Percentiles rank a stretch among this genome's conserved stretches.
Evolutionary conservation across 2,329 filamentous ascomycete genomes (phyloP).

Genomic region (Rutstroemia sp.): DNA sequence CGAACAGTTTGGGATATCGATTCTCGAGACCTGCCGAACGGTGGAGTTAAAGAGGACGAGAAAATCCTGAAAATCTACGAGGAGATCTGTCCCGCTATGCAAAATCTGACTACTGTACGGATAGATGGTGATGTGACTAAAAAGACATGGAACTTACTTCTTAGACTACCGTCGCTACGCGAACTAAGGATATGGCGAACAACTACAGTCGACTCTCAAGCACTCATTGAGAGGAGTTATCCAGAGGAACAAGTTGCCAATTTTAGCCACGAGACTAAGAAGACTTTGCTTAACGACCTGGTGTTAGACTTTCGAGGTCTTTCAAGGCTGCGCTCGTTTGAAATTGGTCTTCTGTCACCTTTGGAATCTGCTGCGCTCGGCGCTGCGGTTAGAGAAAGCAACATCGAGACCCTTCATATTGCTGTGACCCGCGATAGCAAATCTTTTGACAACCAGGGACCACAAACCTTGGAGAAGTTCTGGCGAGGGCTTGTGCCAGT

Average conservation of each 20-base stretch:
- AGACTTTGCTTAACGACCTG: background rate
- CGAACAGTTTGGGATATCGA: slow-evolving; percentile 10
- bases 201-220: slow-evolving; percentile 4
- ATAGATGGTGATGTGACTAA: slow-evolving; percentile 7
- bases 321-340: slow-evolving; percentile 3
- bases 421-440: slow-evolving; percentile 7
- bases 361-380: slow-evolving; percentile 8
- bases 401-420: slow-evolving; percentile 7
- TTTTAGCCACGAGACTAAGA: background rate
- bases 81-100: slow-evolving; percentile 1
- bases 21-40: slow-evolving; percentile 1
- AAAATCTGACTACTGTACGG: background rate
- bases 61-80: background rate
- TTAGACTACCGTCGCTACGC: slow-evolving; percentile 3
- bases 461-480: slow-evolving; percentile 4
- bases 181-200: slow-evolving; percentile 10
- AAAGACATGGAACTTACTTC: slow-evolving; percentile 3
- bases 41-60: slow-evolving; percentile 3
- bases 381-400: slow-evolving; percentile 3
- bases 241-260: background rate
- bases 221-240: background rate
- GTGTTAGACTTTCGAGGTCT: slow-evolving; percentile 8
- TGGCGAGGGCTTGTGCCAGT: slow-evolving; percentile 2
- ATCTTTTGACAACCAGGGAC: slow-evolving; percentile 4
- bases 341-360: slow-evolving; percentile 8